Percentiles rank a stretch among this genome's conserved stretches.
Evolutionary conservation across 305 asterid species (phyloP).

Genomic region (Fraxinus angustifolia): DNA sequence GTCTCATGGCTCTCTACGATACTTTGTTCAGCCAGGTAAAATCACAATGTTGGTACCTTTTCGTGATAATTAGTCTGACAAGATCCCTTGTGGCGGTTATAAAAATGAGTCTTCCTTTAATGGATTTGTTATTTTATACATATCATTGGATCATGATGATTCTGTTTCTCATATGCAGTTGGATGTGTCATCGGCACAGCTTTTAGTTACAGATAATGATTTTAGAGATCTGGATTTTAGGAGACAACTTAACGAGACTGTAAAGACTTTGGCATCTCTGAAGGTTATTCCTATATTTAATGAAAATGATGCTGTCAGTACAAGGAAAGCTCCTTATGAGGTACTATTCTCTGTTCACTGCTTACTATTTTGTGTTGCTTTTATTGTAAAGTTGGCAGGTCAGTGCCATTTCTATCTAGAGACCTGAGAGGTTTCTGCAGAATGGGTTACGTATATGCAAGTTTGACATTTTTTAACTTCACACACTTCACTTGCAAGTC

Average conservation of each 20-base stretch:
- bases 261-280: conserved; percentile 54
- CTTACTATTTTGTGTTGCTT: conserved; percentile 18
- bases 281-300: conserved; percentile 91
- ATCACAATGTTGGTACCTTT: conserved; percentile 4
- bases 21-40: conserved; percentile 88
- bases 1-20: conserved; percentile 94
- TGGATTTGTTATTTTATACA: not conserved
- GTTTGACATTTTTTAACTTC: not conserved
- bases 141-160: not conserved
- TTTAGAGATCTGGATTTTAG: conserved; percentile 81
- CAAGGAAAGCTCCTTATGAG: conserved; percentile 96
- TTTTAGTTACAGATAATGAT: conserved; percentile 87
- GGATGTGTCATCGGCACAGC: conserved; percentile 91
- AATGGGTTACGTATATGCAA: conserved; percentile 11
- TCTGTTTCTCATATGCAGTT: conserved; percentile 45
- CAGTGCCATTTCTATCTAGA: not conserved
- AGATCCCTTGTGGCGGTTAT: not conserved
- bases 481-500: conserved; percentile 9
- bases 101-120: not conserved
- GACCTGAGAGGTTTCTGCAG: conserved; percentile 25
- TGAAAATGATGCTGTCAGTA: conserved; percentile 96
- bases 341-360: conserved; percentile 36
- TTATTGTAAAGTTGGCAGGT: conserved; percentile 5
- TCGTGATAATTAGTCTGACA: not conserved
- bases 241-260: conserved; percentile 78